These are phyloP conservation scores for Plasmopara halstedii DNA, from an alignment of 352 stramenopile species.

Conservation along the genomic window DNA sequence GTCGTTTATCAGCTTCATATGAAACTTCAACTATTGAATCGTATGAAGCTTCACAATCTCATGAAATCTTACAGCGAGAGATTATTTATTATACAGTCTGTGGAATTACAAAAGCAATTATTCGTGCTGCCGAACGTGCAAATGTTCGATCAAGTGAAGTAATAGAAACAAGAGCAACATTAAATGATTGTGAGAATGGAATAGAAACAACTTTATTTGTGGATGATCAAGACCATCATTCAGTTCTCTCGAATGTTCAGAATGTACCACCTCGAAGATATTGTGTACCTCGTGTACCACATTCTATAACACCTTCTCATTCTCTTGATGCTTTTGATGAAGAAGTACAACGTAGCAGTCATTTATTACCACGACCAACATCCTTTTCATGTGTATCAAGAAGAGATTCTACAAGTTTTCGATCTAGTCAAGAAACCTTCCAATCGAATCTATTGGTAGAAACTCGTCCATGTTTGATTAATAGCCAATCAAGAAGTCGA, in stretches of 20 bases:
- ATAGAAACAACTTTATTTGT: constrained; percentile 39
- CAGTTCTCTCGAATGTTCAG: constrained; percentile 44
- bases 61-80: constrained; percentile 68
- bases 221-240: constrained; percentile 43
- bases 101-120: constrained; percentile 69
- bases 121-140: constrained; percentile 38
- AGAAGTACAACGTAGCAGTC: not conserved
- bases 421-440: constrained; percentile 15
- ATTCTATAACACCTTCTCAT: not conserved
- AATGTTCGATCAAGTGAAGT: constrained; percentile 1
- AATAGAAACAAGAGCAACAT: constrained; percentile 10
- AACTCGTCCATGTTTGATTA: constrained; percentile 2
- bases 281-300: constrained; percentile 22
- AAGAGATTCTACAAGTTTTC: not conserved
- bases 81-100: constrained; percentile 82
- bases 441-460: not conserved
- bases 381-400: constrained; percentile 11
- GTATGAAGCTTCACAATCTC: constrained; percentile 51
- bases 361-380: constrained; percentile 11
- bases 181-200: constrained; percentile 5
- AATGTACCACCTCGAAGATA: constrained; percentile 37
- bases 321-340: constrained; percentile 11
- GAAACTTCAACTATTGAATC: constrained; percentile 20
- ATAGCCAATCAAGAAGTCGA: constrained; percentile 12
- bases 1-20: constrained; percentile 23